A percentile compares a stretch with the other conserved stretches of the same genome.
Evolutionary conservation across 257 asterid genomes (phyloP).

Genomic region (Nicotiana noctiflora): DNA sequence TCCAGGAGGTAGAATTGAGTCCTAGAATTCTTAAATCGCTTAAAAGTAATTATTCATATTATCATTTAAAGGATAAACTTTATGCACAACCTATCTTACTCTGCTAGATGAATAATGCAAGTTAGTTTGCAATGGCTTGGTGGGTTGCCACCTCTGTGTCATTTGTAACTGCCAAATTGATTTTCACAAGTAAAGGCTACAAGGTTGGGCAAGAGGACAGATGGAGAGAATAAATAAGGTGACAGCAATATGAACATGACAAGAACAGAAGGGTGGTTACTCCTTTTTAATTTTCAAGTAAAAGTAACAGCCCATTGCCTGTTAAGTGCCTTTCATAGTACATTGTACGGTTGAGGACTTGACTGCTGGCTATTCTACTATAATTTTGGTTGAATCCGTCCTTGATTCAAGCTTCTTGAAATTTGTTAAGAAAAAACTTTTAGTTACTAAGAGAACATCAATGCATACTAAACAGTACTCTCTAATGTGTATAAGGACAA

Average conservation of each 20-base stretch:
- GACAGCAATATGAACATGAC: not conserved
- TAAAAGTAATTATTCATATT: not conserved
- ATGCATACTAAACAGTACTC: not conserved
- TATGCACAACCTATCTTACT: not conserved
- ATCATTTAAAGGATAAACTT: not conserved
- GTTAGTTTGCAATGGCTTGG: not conserved
- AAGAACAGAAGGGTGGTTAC: not conserved
- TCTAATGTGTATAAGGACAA: not conserved
- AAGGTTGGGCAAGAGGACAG: not conserved
- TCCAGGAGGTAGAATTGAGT: not conserved
- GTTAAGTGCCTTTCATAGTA: not conserved
- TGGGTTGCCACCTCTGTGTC: not conserved
- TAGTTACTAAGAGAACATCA: not conserved
- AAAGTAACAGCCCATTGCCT: not conserved
- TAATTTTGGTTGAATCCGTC: not conserved
- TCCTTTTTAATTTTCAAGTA: not conserved
- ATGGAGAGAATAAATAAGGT: not conserved
- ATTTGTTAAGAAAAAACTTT: not conserved
- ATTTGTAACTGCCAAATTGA: not conserved
- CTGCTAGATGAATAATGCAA: not conserved
- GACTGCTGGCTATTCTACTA: not conserved
- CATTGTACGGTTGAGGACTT: not conserved
- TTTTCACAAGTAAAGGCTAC: not conserved
- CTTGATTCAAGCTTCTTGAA: slow-evolving; percentile 3
- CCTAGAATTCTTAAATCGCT: not conserved